Evolutionary conservation across 2,329 filamentous ascomycete genomes (phyloP).

Genomic region (Corynespora cassiicola): DNA sequence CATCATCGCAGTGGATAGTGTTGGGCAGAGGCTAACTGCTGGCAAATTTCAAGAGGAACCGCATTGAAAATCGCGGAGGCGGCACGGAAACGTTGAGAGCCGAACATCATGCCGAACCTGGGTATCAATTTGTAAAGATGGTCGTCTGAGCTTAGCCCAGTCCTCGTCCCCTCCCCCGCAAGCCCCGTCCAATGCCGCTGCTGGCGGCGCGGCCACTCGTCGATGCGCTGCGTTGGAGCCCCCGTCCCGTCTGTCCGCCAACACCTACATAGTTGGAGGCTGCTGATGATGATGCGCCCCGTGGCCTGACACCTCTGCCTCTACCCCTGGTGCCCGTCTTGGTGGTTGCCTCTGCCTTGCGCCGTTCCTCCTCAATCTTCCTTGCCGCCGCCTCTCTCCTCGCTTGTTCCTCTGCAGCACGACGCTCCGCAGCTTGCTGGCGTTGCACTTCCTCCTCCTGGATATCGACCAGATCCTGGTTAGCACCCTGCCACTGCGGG

Average conservation of each 20-base stretch:
- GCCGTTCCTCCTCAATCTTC: constrained; percentile 58
- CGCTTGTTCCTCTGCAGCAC: constrained; percentile 78
- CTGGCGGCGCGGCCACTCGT: constrained; percentile 49
- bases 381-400: constrained; percentile 72
- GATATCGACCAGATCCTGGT: constrained; percentile 82
- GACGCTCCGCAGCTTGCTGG: constrained; percentile 79
- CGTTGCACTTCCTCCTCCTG: constrained; percentile 78
- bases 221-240: constrained; percentile 54
- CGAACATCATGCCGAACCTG: constrained; percentile 11
- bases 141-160: constrained; percentile 19
- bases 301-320: constrained; percentile 43
- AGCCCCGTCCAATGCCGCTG: constrained; percentile 53
- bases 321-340: constrained; percentile 47
- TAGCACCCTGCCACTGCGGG: constrained; percentile 87
- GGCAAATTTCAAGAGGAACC: too few relatives aligned
- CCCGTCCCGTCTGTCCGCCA: constrained; percentile 56
- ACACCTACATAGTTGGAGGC: constrained; percentile 50
- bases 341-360: constrained; percentile 66
- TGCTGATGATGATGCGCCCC: constrained; percentile 34
- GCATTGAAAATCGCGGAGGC: too few relatives aligned
- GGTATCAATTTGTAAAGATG: constrained; percentile 14
- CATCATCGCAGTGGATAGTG: too few relatives aligned
- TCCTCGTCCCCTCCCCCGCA: constrained; percentile 40
- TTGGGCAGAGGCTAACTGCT: too few relatives aligned
- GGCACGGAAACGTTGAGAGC: too few relatives aligned